Evolutionary conservation across 2,329 filamentous ascomycete genomes (phyloP).

Genomic region (Thielaviopsis ethacetica): DNA sequence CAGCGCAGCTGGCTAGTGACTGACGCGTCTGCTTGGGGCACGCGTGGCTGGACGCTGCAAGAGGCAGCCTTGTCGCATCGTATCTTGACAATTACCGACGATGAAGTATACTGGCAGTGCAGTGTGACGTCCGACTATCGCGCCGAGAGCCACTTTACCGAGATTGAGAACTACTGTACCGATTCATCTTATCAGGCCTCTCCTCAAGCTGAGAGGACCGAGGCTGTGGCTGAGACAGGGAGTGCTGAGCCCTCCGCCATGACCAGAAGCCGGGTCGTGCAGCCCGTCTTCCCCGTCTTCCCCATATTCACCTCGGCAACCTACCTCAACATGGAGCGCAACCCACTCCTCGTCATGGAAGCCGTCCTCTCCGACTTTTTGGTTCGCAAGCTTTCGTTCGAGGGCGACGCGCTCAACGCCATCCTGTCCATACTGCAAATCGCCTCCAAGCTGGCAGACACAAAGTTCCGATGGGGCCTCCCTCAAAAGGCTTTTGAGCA

Average conservation of each 20-base stretch:
- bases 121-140: not conserved
- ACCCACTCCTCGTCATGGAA: not conserved
- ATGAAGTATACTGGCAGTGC: not conserved
- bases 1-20: not conserved
- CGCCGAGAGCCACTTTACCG: not conserved
- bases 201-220: no score
- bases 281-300: not conserved
- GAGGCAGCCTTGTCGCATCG: not conserved
- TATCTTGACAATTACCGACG: not conserved
- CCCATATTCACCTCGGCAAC: not conserved
- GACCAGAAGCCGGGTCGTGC: no score
- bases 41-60: not conserved
- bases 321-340: not conserved
- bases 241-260: no score
- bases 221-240: no score
- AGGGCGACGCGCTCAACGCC: not conserved
- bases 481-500: not conserved
- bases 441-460: not conserved
- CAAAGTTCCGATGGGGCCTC: not conserved
- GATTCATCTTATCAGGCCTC: no score
- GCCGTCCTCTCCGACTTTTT: not conserved
- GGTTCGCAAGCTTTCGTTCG: not conserved
- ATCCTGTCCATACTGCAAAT: not conserved
- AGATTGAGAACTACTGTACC: not conserved
- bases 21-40: not conserved